phyloP scores from a whole-genome alignment of 768 basidiomycete species.

The Kwoniella sp. region DNA sequence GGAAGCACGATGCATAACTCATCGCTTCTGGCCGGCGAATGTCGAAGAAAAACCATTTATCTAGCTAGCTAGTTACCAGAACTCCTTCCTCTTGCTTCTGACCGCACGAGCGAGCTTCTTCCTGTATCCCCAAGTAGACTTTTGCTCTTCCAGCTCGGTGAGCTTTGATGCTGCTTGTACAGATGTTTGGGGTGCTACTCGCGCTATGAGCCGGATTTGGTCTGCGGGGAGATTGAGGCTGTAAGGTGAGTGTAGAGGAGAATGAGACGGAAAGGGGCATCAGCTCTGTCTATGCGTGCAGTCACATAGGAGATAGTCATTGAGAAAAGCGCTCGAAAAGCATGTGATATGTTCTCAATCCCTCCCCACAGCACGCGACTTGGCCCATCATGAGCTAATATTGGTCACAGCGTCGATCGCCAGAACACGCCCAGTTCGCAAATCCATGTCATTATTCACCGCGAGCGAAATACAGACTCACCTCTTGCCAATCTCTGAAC shows the following conservation, averaged over 20 bases:
- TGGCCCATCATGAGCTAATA: too few species aligned
- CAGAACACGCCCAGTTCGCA: too few species aligned
- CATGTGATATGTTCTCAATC: too few species aligned
- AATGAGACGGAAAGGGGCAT: neutral
- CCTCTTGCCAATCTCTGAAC: conserved; percentile 41
- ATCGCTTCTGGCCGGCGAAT: too few species aligned
- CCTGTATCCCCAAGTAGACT: conserved; percentile 48
- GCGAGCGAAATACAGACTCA: conserved; percentile 32
- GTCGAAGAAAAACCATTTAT: too few species aligned
- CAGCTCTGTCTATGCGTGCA: neutral
- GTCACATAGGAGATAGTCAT: too few species aligned
- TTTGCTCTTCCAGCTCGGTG: conserved; percentile 27
- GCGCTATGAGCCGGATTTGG: conserved; percentile 37
- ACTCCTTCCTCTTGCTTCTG: conserved; percentile 46
- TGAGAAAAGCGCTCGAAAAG: too few species aligned
- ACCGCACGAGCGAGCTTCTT: conserved; percentile 47
- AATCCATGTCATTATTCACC: too few species aligned
- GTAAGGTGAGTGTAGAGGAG: neutral
- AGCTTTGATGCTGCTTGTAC: conserved; percentile 26
- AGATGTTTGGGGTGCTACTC: conserved; percentile 40
- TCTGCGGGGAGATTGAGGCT: conserved; percentile 34
- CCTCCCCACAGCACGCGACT: too few species aligned
- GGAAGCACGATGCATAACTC: too few species aligned
- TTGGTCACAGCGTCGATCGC: too few species aligned
- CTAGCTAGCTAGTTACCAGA: conserved; percentile 50